phyloP scores from a whole-genome alignment of 441 rosid genomes.

The Erodium moschatum region DNA sequence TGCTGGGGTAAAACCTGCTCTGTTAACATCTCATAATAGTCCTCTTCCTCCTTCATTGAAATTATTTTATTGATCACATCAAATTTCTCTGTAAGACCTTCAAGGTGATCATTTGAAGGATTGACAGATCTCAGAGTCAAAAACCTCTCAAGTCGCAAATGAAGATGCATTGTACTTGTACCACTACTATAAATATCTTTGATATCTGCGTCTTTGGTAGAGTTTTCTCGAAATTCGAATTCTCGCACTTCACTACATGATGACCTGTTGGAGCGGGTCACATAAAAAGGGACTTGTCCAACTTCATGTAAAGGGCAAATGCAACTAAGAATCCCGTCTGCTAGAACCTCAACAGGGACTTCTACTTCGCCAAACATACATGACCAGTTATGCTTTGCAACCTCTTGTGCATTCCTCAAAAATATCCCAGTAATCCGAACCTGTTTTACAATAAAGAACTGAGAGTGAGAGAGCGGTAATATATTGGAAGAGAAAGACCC shows the following conservation, averaged over 20 bases:
- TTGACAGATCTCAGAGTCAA: constrained; percentile 36
- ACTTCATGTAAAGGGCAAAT: constrained; percentile 52
- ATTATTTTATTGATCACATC: constrained; percentile 46
- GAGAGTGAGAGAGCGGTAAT: too few species aligned
- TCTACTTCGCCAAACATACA: constrained; percentile 96
- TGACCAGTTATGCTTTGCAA: constrained; percentile 50
- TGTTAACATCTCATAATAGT: constrained; percentile 42
- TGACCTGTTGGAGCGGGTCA: constrained; percentile 79
- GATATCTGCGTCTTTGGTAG: constrained; percentile 27
- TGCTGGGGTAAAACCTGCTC: constrained; percentile 35
- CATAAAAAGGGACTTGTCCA: constrained; percentile 80
- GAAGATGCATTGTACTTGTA: constrained; percentile 34
- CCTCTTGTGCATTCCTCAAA: constrained; percentile 48
- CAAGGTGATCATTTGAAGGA: constrained; percentile 17
- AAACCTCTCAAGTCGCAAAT: constrained; percentile 49
- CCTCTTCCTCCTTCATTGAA: constrained; percentile 52
- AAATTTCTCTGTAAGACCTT: constrained; percentile 27
- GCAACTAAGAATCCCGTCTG: constrained; percentile 72
- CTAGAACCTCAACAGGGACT: constrained; percentile 71
- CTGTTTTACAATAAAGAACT: constrained; percentile 29
- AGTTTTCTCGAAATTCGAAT: constrained; percentile 50
- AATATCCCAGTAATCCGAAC: constrained; percentile 64
- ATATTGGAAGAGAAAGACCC: too few species aligned
- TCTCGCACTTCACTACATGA: constrained; percentile 97
- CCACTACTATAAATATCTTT: constrained; percentile 32